phyloP scores from a whole-genome alignment of 106 monocot genomes.

The Dendrobium huoshanense region DNA sequence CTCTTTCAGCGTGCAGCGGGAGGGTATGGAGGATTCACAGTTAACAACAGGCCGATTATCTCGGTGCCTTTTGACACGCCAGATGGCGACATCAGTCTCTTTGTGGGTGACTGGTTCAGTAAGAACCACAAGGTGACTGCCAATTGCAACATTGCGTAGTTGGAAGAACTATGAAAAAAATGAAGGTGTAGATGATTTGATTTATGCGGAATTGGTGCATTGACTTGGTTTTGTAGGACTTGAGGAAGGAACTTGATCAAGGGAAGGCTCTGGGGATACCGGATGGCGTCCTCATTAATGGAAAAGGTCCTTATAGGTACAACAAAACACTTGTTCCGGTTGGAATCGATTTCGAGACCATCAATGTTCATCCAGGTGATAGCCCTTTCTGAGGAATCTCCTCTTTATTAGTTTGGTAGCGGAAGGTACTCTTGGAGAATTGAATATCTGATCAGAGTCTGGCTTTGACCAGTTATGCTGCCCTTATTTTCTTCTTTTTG shows the following conservation, averaged over 20 bases:
- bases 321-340: slow-evolving; percentile 63
- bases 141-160: not conserved
- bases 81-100: slow-evolving; percentile 63
- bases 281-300: slow-evolving; percentile 80
- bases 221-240: slow-evolving; percentile 37
- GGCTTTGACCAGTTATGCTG: no score
- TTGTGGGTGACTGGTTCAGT: slow-evolving; percentile 89
- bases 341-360: slow-evolving; percentile 53
- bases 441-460: no score
- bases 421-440: no score
- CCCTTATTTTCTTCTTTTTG: no score
- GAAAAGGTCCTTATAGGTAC: slow-evolving; percentile 78
- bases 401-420: not conserved
- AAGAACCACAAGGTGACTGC: slow-evolving; percentile 50
- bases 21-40: slow-evolving; percentile 62
- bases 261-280: slow-evolving; percentile 79
- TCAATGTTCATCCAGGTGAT: slow-evolving; percentile 78
- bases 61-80: slow-evolving; percentile 63
- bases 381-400: not conserved
- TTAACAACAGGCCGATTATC: slow-evolving; percentile 60
- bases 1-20: slow-evolving; percentile 72
- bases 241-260: slow-evolving; percentile 75
- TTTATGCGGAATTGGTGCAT: not conserved
- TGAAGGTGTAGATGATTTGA: not conserved
- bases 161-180: not conserved